These are phyloP conservation scores for Leucosporidium creatinivorum DNA, from an alignment of 768 basidiomycete species.

Conservation along the genomic window DNA sequence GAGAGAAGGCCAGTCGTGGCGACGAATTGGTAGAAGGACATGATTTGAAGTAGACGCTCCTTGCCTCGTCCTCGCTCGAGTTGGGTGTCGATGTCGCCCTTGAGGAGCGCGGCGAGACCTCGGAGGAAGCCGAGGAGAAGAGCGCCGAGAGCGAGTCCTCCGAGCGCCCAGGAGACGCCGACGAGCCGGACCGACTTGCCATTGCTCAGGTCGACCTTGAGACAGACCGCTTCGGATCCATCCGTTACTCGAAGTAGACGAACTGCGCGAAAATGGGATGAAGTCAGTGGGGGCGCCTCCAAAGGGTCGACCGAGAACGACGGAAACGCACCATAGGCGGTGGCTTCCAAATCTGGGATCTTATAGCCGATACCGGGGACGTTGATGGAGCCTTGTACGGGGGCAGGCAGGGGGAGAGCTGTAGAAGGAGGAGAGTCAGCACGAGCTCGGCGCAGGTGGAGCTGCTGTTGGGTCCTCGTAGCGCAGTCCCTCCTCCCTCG, in stretches of 20 bases:
- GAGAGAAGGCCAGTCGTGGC: conserved; percentile 67
- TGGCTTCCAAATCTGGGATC: conserved; percentile 88
- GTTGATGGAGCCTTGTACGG: conserved; percentile 48
- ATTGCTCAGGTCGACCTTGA: conserved; percentile 86
- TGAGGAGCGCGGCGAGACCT: conserved; percentile 43
- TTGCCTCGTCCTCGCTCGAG: conserved; percentile 36
- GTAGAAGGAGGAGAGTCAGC: conserved; percentile 1
- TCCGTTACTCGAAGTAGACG: conserved; percentile 17
- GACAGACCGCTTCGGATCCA: conserved; percentile 68
- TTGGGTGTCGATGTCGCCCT: conserved; percentile 15
- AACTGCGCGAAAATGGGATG: not conserved
- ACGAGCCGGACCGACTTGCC: conserved; percentile 72
- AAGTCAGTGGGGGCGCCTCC: conserved; percentile 42
- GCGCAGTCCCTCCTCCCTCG: too few species aligned
- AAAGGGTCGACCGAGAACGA: conserved; percentile 39
- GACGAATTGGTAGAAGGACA: conserved; percentile 77
- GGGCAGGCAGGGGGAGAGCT: conserved; percentile 17
- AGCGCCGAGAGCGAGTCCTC: conserved; percentile 47
- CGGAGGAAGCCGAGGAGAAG: conserved; percentile 54
- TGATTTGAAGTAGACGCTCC: conserved; percentile 67
- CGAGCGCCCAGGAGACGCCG: conserved; percentile 71
- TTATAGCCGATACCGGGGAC: conserved; percentile 65
- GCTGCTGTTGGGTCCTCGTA: not conserved
- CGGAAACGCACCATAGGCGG: conserved; percentile 57
- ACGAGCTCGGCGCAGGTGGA: not conserved